Percentiles rank a stretch among this genome's conserved stretches.
Conservation (phyloP, 78 protist genomes). For the Dictyostelium firmibasis region DNA sequence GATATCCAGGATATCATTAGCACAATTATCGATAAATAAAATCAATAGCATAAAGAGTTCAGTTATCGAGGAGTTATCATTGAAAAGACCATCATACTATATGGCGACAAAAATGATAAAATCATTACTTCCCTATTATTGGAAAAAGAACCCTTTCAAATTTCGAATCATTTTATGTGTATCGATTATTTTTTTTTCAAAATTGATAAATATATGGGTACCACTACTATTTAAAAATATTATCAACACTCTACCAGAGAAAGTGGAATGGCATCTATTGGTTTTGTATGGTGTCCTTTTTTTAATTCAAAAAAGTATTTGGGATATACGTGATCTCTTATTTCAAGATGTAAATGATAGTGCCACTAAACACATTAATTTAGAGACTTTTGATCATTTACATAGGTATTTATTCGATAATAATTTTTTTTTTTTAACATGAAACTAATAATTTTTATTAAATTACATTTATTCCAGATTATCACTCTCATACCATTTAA, state of each 20-base stretch:
- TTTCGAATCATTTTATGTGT: slow-evolving; percentile 31
- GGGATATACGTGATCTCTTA: neutral
- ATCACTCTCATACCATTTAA: slow-evolving; percentile 89
- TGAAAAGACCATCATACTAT: neutral
- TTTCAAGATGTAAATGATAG: slow-evolving; percentile 11
- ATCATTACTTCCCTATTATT: slow-evolving; percentile 22
- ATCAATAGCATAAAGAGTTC: neutral
- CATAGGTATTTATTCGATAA: slow-evolving; percentile 81
- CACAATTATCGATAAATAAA: neutral
- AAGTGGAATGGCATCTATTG: neutral
- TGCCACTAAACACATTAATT: slow-evolving; percentile 41
- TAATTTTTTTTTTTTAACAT: slow-evolving; percentile 29
- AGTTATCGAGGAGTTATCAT: neutral
- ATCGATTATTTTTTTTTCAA: slow-evolving; percentile 25
- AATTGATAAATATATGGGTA: slow-evolving; percentile 65
- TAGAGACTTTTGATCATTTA: slow-evolving; percentile 47
- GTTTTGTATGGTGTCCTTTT: neutral
- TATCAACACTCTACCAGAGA: slow-evolving; percentile 75
- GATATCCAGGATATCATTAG: neutral
- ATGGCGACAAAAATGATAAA: slow-evolving; percentile 32
- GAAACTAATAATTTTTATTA: too few relatives aligned
- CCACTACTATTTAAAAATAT: slow-evolving; percentile 92
- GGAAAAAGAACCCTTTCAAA: slow-evolving; percentile 48
- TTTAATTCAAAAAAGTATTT: slow-evolving; percentile 10
- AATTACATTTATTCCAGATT: slow-evolving; percentile 70